phyloP scores from a whole-genome alignment of 345 rosid species.

The Zanthoxylum bungeanum region DNA sequence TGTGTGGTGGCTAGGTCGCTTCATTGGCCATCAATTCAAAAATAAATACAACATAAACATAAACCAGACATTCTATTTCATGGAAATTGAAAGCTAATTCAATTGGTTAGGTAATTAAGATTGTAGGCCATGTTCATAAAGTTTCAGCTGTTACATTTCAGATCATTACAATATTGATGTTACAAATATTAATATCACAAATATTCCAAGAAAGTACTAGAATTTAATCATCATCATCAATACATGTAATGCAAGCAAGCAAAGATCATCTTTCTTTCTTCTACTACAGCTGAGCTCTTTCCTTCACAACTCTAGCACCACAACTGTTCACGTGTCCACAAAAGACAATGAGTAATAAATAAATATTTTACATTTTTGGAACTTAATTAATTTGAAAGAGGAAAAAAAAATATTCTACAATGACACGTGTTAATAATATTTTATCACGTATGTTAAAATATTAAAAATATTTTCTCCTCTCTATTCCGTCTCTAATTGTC shows the following conservation, averaged over 20 bases:
- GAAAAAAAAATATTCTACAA: too few species aligned
- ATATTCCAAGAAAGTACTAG: not conserved
- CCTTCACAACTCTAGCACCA: slow-evolving; percentile 83
- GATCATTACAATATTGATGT: not conserved
- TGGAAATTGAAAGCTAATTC: too few species aligned
- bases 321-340: slow-evolving; percentile 73
- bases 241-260: not conserved
- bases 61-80: not conserved
- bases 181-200: not conserved
- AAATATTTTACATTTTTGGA: not conserved
- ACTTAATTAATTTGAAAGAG: not conserved
- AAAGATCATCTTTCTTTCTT: not conserved
- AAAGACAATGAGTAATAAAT: not conserved
- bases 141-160: not conserved
- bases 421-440: too few species aligned
- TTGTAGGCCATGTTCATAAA: not conserved
- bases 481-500: too few species aligned
- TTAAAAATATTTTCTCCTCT: too few species aligned
- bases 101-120: not conserved
- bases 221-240: too few species aligned
- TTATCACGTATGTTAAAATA: too few species aligned
- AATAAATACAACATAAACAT: not conserved
- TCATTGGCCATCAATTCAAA: not conserved
- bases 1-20: not conserved
- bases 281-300: not conserved